These are phyloP conservation scores for Raddia guianensis DNA, from an alignment of 176 grass and related monocot genomes.

Conservation along the genomic window DNA sequence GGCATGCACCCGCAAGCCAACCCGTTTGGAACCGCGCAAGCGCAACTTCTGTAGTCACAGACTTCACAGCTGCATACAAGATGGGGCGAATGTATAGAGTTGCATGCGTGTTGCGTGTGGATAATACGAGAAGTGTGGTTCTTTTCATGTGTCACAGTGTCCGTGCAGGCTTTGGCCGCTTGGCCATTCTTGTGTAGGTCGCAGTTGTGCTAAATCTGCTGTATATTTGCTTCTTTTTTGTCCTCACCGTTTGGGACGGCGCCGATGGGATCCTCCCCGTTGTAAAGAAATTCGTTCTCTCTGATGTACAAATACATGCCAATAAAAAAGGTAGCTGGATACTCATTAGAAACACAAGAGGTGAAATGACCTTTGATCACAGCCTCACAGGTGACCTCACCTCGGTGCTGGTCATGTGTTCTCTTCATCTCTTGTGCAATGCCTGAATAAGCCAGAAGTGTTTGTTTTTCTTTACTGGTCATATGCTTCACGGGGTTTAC, in stretches of 20 bases:
- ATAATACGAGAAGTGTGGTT: background rate
- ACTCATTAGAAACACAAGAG: background rate
- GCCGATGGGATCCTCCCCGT: background rate
- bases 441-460: background rate
- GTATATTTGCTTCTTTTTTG: conserved; percentile 11
- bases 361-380: background rate
- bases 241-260: background rate
- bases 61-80: background rate
- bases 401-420: background rate
- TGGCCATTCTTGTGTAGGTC: conserved; percentile 43
- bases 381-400: background rate
- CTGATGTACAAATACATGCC: background rate
- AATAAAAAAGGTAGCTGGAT: conserved; percentile 19
- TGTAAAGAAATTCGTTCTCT: conserved; percentile 38
- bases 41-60: conserved; percentile 49
- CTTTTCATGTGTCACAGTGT: conserved; percentile 30
- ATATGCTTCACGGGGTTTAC: too few relatives aligned
- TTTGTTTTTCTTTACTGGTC: background rate
- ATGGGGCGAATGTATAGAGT: conserved; percentile 21
- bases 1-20: conserved; percentile 49
- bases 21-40: conserved; percentile 54
- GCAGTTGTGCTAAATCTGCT: conserved; percentile 5
- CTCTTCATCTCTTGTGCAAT: background rate
- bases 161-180: conserved; percentile 31
- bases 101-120: conserved; percentile 7